Evolutionary conservation across 2,329 filamentous ascomycete genomes (phyloP), one percentile per base, ranked within the genome.

Genomic region (Fusarium ambrosium): DNA sequence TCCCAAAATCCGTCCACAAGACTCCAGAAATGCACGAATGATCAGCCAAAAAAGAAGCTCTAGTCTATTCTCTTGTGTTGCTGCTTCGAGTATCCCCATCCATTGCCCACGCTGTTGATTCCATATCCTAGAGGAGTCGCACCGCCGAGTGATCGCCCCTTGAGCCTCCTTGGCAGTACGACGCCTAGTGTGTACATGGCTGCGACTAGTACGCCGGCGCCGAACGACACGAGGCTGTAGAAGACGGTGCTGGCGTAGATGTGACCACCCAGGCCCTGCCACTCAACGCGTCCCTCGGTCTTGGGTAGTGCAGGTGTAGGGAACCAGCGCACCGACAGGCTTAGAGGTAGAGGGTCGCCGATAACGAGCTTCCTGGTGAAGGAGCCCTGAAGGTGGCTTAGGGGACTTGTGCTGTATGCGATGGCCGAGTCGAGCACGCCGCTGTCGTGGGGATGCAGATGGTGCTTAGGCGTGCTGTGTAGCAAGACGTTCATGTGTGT

Each of bases 401-500:
- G 87, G 22, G 93, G 91, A 18, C 92, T 93, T 3, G 95, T 93
- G 74, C 91, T 94, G 84, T 99, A 98, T 7, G 95, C 96, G 4
- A 94, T 92, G 24, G 92, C 95, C 18, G 94, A 95, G 79, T 98
- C 94, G 48, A 98, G 89, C 20, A 95, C 95, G 34, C 95, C 95
- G 22, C 90, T 92, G 83, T 89, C 91, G 84, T 87, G 92, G 75
- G 85, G 92, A 51, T 89, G 89, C 48, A 87, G 83, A 79, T 92
- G 90, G 77, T 91, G 89, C 79, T 91, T 91, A 6, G 89, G 90
- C 60, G 86, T 87, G 82, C 87, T 88, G 82, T 96, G 97, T 76
- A 98, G 88, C 65, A 98, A 87, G 71, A 98, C 92, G 81, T 98
- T 98, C 82, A 98, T 89, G 80, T 94, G 92, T 7, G 95, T 96